Evolutionary conservation across 2,329 filamentous ascomycete species (phyloP).

Genomic region (Botrytis hyacinthi): DNA sequence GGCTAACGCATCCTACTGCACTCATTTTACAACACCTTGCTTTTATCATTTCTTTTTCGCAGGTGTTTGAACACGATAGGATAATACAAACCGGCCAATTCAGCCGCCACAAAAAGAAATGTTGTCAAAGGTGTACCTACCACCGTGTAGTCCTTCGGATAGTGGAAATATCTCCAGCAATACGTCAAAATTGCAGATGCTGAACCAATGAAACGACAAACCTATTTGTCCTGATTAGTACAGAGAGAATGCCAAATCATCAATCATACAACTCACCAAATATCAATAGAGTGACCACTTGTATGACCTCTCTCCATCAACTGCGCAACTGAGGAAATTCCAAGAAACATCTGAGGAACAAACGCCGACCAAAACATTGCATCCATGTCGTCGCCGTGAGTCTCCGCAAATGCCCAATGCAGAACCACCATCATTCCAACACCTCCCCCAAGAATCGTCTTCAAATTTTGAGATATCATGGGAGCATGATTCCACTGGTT

Average conservation of each 20-base stretch:
- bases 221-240: not conserved
- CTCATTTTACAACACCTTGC: not conserved
- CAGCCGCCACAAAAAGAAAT: not conserved
- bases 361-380: not conserved
- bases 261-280: not conserved
- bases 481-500: not conserved
- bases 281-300: not conserved
- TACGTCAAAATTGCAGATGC: not conserved
- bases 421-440: not conserved
- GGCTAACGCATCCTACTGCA: not conserved
- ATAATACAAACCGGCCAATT: not conserved
- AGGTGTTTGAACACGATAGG: not conserved
- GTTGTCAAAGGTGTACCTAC: not conserved
- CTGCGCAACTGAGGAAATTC: conserved; percentile 1
- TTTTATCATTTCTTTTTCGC: not conserved
- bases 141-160: not conserved
- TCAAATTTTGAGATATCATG: not conserved
- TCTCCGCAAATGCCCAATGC: not conserved
- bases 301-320: not conserved
- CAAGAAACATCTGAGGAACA: not conserved
- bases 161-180: not conserved
- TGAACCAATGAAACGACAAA: conserved; percentile 4
- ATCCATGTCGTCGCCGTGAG: not conserved
- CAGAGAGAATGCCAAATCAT: no score
- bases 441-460: not conserved